Evolutionary conservation across 2,329 filamentous ascomycete species (phyloP), one percentile per base, ranked within the genome.

Genomic region (Mycocentrospora acerina): DNA sequence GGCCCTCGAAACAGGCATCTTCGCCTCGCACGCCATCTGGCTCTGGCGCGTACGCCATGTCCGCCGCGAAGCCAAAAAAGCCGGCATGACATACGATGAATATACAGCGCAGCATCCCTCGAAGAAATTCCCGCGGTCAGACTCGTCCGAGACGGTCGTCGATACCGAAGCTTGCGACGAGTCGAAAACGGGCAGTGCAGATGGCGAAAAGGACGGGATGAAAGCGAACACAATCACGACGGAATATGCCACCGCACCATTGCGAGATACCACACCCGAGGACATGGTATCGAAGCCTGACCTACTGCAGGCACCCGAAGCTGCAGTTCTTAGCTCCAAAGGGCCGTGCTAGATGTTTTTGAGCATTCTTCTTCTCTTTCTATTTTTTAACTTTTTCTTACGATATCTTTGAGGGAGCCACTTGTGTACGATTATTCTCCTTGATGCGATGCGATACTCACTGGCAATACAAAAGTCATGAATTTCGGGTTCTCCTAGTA

Each of bases 1-100:
- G 39, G 29, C 75, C 3, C 70, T 85, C 10, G 82, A 85, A 56
- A 62, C 73, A 6, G 81, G 80, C 9, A 82, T 85, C 38, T 81
- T 83, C 52, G 32, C 64, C 16, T 81, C 76, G 10, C 81, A 85
- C 48, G 60, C 77, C 8, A 67, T 81, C 39, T 85, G 81, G 81
- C 65, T 78, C 2, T 62, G 76, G 47, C 76, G 79, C 15, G 78
- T 80, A 4, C 72, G 77, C 14, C 66, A 69, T 34, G 57, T 81
- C 25, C 73, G 78, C 11, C 71, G 66, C 40, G 71, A 73, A 45
- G 80, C 80, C 3, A 77, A 76, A 44, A 63, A 63, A 5, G 59
- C 69, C 4, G 77, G 75, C 1, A 75, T 72, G 56, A 77, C 72
- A 0, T 78, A 82, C 47, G 80, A 83, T 48, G 77, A 82, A 31